phyloP scores from a whole-genome alignment of 2,329 filamentous ascomycete genomes.

The Tothia fuscella region DNA sequence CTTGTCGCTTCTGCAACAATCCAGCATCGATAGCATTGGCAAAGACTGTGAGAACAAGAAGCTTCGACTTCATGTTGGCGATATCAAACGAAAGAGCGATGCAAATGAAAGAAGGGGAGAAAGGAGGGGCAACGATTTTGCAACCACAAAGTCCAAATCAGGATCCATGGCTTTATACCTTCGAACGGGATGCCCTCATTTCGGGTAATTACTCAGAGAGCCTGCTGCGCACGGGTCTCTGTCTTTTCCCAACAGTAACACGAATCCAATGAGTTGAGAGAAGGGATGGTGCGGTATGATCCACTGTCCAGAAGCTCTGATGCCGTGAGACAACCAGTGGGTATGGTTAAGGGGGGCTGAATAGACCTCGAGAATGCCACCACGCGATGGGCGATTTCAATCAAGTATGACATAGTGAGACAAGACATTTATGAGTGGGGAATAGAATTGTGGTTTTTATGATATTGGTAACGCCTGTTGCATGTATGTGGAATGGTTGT shows the following conservation, averaged over 20 bases:
- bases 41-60: conserved; percentile 1
- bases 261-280: neutral
- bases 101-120: neutral
- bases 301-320: conserved; percentile 1
- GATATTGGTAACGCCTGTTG: neutral
- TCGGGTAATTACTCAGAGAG: conserved; percentile 63
- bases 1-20: neutral
- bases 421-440: neutral
- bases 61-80: conserved; percentile 3
- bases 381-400: neutral
- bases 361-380: neutral
- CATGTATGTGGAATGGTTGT: neutral
- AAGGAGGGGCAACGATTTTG: too few species aligned
- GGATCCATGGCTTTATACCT: neutral
- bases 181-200: conserved; percentile 37
- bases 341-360: neutral
- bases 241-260: conserved; percentile 32
- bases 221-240: conserved; percentile 48
- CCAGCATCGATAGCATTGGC: neutral
- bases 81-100: conserved; percentile 3
- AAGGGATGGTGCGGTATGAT: too few species aligned
- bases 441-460: neutral
- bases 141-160: neutral
- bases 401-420: neutral
- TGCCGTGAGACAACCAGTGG: conserved; percentile 1